Evolutionary conservation across 2,329 filamentous ascomycete genomes (phyloP).

Genomic region (Botryotinia convoluta): DNA sequence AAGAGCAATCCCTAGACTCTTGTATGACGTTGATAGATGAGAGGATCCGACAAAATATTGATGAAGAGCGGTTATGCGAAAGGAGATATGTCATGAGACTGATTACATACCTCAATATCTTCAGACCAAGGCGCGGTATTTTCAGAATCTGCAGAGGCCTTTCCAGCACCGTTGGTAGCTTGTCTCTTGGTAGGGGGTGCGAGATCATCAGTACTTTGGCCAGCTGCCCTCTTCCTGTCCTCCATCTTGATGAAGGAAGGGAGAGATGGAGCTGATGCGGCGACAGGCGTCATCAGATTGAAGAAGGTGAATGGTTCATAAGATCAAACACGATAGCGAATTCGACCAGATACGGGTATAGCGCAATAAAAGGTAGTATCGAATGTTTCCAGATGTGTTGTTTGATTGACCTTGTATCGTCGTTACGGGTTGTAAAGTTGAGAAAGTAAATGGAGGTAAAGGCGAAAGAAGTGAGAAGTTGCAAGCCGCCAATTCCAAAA

Average conservation of each 20-base stretch:
- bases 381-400: not conserved
- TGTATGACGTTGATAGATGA: conserved; percentile 27
- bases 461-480: conserved; percentile 19
- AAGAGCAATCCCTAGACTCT: conserved; percentile 25
- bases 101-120: conserved; percentile 66
- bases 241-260: conserved; percentile 94
- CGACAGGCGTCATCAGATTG: conserved; percentile 57
- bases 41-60: conserved; percentile 21
- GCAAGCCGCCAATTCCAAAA: conserved; percentile 14
- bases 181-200: conserved; percentile 90
- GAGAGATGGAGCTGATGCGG: conserved; percentile 54
- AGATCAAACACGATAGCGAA: conserved; percentile 7
- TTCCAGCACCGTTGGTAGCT: conserved; percentile 77
- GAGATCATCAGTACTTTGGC: conserved; percentile 63
- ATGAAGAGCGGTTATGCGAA: conserved; percentile 14
- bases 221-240: conserved; percentile 95
- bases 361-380: conserved; percentile 10
- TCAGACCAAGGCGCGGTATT: conserved; percentile 61
- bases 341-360: conserved; percentile 12
- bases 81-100: conserved; percentile 20
- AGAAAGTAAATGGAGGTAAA: conserved; percentile 13
- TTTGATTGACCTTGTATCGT: conserved; percentile 18
- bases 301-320: conserved; percentile 18
- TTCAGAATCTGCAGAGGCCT: conserved; percentile 62
- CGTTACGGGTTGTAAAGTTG: conserved; percentile 19